These are phyloP conservation scores for Chaetomiaceae sp. DNA, from an alignment of 2,329 filamentous ascomycete genomes.

Conservation along the genomic window DNA sequence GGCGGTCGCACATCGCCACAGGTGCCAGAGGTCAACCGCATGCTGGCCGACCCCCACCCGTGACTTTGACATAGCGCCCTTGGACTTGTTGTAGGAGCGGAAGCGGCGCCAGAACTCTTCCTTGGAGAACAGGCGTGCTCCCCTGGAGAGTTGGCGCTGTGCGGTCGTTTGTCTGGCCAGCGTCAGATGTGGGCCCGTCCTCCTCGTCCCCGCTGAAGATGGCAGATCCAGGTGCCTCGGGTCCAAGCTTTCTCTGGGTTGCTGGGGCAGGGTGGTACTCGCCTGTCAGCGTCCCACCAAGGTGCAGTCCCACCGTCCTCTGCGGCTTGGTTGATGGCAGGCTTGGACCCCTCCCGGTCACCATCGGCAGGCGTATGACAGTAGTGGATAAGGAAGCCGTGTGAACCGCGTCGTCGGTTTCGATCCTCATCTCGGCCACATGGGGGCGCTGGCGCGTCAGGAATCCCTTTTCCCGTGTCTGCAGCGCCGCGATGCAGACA, in stretches of 20 bases:
- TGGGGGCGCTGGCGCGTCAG: neutral
- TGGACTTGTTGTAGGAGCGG: constrained; percentile 16
- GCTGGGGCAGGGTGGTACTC: too few relatives aligned
- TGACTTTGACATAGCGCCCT: constrained; percentile 25
- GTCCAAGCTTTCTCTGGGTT: too few relatives aligned
- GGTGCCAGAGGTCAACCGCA: constrained; percentile 42
- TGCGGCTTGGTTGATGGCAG: neutral
- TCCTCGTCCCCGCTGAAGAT: too few relatives aligned
- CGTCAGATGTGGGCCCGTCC: neutral
- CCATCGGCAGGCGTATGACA: neutral
- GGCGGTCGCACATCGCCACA: constrained; percentile 36
- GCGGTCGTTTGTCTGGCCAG: too few relatives aligned
- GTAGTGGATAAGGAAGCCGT: neutral
- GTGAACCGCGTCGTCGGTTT: neutral
- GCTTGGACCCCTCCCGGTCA: neutral
- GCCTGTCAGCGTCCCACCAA: too few relatives aligned
- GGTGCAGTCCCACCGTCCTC: too few relatives aligned
- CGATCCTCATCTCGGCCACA: neutral
- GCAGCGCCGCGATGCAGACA: neutral
- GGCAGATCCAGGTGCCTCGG: too few relatives aligned
- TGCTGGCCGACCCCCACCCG: constrained; percentile 33
- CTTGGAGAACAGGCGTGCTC: neutral
- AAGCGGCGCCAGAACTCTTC: constrained; percentile 26
- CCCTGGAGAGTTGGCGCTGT: neutral
- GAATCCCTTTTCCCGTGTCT: constrained; percentile 10